These are phyloP conservation scores for Punica granatum DNA, from an alignment of 345 rosid genomes.

Conservation along the genomic window DNA sequence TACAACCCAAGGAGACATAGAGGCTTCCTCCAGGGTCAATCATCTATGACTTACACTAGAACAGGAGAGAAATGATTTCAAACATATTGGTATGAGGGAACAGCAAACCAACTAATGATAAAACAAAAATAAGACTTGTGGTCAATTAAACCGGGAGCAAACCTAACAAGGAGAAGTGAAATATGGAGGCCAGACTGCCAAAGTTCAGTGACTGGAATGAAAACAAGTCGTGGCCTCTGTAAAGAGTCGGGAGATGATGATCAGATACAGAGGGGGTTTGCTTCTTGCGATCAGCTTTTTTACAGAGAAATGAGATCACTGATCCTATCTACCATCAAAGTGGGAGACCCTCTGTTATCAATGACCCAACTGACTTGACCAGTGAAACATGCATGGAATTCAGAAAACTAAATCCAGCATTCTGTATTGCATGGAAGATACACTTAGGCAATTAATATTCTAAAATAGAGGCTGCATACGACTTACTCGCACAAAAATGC, in stretches of 20 bases:
- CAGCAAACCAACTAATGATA: not conserved
- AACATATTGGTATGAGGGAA: not conserved
- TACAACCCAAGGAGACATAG: no score
- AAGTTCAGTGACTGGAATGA: not conserved
- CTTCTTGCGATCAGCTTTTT: not conserved
- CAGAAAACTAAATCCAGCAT: not conserved
- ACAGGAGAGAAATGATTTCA: not conserved
- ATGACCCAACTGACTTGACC: not conserved
- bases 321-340: not conserved
- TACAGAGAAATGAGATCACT: not conserved
- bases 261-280: not conserved
- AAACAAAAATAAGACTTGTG: not conserved
- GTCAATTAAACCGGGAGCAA: not conserved
- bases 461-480: not conserved
- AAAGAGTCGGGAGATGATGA: not conserved
- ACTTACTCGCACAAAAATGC: slow-evolving; percentile 99
- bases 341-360: not conserved
- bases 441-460: not conserved
- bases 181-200: not conserved
- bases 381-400: not conserved
- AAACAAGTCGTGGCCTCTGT: not conserved
- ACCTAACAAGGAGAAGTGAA: not conserved
- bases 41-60: not conserved
- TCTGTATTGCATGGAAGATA: not conserved
- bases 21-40: no score